Conservation (phyloP, 257 asterid species). For the Solanum sparsipilum region DNA sequence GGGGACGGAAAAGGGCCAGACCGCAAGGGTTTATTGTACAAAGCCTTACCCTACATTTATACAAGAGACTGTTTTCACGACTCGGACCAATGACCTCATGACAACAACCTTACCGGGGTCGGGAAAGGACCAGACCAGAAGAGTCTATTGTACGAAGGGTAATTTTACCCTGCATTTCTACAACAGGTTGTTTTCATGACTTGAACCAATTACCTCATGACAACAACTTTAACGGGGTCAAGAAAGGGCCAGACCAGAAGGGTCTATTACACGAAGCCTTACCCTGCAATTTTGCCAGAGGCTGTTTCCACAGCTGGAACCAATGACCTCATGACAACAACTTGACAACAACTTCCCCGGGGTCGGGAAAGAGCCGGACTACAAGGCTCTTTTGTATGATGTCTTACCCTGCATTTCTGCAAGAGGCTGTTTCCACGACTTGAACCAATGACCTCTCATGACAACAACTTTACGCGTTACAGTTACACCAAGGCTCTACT, state of each 20-base stretch:
- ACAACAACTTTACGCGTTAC: background rate
- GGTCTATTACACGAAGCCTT: background rate
- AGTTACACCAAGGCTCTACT: background rate
- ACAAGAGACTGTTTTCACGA: background rate
- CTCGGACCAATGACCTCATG: background rate
- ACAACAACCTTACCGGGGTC: background rate
- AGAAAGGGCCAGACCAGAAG: background rate
- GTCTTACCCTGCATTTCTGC: background rate
- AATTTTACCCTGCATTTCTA: background rate
- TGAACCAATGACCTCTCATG: too few species aligned
- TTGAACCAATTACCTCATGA: background rate
- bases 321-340: background rate
- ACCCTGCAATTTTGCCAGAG: background rate
- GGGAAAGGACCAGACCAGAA: background rate
- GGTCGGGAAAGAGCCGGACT: background rate
- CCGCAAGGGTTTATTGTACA: background rate
- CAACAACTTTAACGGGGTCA: background rate
- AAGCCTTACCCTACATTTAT: background rate
- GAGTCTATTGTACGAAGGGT: background rate
- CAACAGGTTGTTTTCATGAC: background rate
- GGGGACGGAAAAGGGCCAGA: background rate
- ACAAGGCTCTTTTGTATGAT: background rate
- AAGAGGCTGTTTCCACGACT: background rate
- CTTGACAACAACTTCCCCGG: background rate
- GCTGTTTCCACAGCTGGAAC: background rate